Evolutionary conservation across 2,329 filamentous ascomycete species (phyloP).

Genomic region (Sarocladium brachiariae): DNA sequence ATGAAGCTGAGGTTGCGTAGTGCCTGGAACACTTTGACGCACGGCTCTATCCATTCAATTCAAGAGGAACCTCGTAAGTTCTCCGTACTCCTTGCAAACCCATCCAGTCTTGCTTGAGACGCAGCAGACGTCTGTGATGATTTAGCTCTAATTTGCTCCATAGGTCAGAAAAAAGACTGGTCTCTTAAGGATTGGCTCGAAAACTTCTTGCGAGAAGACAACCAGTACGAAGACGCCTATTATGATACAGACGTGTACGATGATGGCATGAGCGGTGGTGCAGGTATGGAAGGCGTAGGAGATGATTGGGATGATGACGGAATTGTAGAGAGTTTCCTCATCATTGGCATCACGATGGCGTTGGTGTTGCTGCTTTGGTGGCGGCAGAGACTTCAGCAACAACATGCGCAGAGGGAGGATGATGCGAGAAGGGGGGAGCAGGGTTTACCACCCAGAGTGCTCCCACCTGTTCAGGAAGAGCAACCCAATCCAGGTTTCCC

Average conservation of each 20-base stretch:
- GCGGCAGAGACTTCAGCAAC: slow-evolving; percentile 61
- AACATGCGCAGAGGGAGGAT: slow-evolving; percentile 31
- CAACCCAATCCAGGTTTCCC: slow-evolving; percentile 22
- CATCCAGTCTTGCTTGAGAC: no score
- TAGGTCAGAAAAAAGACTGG: slow-evolving; percentile 65
- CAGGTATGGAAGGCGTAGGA: slow-evolving; percentile 15
- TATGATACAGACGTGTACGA: slow-evolving; percentile 48
- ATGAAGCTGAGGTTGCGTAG: slow-evolving; percentile 78
- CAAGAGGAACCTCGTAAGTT: slow-evolving; percentile 78
- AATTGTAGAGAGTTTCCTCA: slow-evolving; percentile 75
- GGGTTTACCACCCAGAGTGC: slow-evolving; percentile 20
- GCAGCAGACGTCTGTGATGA: slow-evolving; percentile 21
- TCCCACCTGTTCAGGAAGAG: slow-evolving; percentile 16
- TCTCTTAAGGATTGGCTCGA: slow-evolving; percentile 80
- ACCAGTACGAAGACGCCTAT: slow-evolving; percentile 49
- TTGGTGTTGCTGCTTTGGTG: slow-evolving; percentile 78
- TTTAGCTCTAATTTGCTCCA: not conserved
- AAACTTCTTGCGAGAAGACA: slow-evolving; percentile 71
- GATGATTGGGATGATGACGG: slow-evolving; percentile 67
- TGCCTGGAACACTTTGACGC: slow-evolving; percentile 89
- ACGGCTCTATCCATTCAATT: slow-evolving; percentile 88
- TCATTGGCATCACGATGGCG: slow-evolving; percentile 68
- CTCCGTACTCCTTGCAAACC: no score
- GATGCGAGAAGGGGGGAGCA: slow-evolving; percentile 24
- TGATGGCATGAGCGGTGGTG: slow-evolving; percentile 46